Evolutionary conservation across 2,329 filamentous ascomycete genomes (phyloP), one percentile per base, ranked within the genome.

Genomic region (Berkeleyomyces basicola): DNA sequence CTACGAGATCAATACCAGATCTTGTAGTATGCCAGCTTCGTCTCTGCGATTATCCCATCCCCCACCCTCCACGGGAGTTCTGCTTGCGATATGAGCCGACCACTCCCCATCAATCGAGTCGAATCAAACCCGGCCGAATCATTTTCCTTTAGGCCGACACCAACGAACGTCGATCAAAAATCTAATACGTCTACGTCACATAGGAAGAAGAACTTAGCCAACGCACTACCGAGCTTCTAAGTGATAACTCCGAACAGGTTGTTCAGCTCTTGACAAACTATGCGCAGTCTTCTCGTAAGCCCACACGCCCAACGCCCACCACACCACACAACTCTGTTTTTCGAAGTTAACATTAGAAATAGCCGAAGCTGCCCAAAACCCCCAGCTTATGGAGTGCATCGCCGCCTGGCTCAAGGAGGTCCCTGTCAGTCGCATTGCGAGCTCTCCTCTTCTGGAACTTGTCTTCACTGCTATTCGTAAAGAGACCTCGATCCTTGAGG

Each of bases 341-440:
- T 49, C 6, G n/a, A 14, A 36, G 53, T 33, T 51, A 43, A 37
- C 40, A 36, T 58, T 23, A 36, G n/a, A 31, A 39, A 10, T 69
- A 90, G 90, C 81, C 59, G 77, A 83, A 58, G 90, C 92, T 33
- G 82, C 90, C 7, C 86, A 85, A 66, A 96, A 96, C 70, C 91
- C 92, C 2, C 87, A 91, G 70, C 80, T 99, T 58, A 84, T 97
- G 72, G 90, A 96, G 69, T 97, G 93, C 72, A 90, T 97, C 68
- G 95, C 90, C 40, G 96, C 93, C 2, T 99, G 93, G 93, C 81
- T 97, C 67, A 84, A 90, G 68, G 93, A 99, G 74, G 89, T 99
- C 5, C 89, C 92, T 0, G 82, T 95, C 58, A 80, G 80, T 66
- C 85, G 88, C 66, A 84, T 99, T 66, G 86, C 95, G 67, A 86